Base-by-base conservation (phyloP, 371 early-diverging fungal species). In the Phascolomyces articulosus region DNA sequence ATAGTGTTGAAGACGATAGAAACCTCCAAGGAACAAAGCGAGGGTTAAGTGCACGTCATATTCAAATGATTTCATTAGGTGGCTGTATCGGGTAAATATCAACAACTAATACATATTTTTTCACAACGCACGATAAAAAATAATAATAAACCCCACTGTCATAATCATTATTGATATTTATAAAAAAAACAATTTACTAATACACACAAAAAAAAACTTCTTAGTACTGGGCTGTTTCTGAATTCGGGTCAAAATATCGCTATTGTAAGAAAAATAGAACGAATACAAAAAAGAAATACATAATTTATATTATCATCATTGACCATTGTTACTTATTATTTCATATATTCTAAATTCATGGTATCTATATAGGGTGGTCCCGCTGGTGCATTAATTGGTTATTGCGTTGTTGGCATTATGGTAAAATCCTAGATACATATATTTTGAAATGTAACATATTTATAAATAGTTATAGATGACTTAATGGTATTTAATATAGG, bases 141-240 rank as follows among this genome's bases (percentile, higher is more conserved):
- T 34, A 34, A 34, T 11, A 34, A 34, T 11, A 34, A 34, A 34
- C n/a, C n/a, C n/a, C n/a, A n/a, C n/a, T n/a, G n/a, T n/a, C n/a
- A n/a, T n/a, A n/a, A n/a, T n/a, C n/a, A n/a, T n/a, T n/a, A n/a
- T n/a, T n/a, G n/a, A n/a, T n/a, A n/a, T n/a, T 34, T 34, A 34
- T 6, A 34, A 34, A 9, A 34, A 34, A 9, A 1, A 34, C 34
- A 34, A 34, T 34, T 34, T 34, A 34, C 6, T n/a, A n/a, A n/a
- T n/a, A n/a, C n/a, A n/a, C n/a, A 47, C 48, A 47, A n/a, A n/a
- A n/a, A n/a, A n/a, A n/a, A n/a, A n/a, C n/a, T n/a, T n/a, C n/a
- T n/a, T 56, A 92, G 93, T 60, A 96, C 95, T 31, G 96, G 96
- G 56, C 78, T 96, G 16, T 96, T 95, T 76, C 80, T 96, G 62